A percentile compares a stretch with the other conserved stretches of the same genome.
Evolutionary conservation across 2,329 filamentous ascomycete genomes (phyloP).

Genomic region (Monilinia vaccinii-corymbosi): DNA sequence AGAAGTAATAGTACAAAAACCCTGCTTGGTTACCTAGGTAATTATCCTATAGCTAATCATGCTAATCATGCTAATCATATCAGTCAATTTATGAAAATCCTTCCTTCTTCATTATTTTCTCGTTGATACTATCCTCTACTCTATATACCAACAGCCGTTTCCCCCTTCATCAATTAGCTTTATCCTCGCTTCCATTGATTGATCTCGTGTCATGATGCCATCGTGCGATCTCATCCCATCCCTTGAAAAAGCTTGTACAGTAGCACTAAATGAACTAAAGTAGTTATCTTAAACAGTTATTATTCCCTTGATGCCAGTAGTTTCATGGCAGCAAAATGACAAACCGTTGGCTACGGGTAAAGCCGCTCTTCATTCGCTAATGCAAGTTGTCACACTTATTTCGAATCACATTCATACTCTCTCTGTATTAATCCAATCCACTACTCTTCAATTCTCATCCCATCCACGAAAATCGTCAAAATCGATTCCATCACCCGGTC

Average conservation of each 20-base stretch:
- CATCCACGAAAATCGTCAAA: slow-evolving; percentile 8
- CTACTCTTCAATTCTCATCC: background rate
- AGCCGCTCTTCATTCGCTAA: slow-evolving; percentile 9
- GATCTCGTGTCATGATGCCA: background rate
- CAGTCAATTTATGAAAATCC: background rate
- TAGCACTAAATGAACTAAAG: background rate
- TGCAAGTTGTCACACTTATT: slow-evolving; percentile 11
- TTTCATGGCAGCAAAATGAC: background rate
- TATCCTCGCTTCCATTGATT: background rate
- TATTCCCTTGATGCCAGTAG: background rate
- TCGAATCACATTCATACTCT: slow-evolving; percentile 5
- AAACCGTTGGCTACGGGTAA: slow-evolving; percentile 11
- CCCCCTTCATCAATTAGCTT: background rate
- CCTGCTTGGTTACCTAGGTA: background rate
- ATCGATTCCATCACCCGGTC: slow-evolving; percentile 9
- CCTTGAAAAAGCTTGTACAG: background rate
- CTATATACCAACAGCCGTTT: background rate
- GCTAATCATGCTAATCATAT: background rate
- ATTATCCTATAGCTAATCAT: background rate
- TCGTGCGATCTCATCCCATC: background rate
- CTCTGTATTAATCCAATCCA: too few species aligned
- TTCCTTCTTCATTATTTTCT: background rate
- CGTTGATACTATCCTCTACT: background rate
- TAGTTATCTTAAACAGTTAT: background rate
- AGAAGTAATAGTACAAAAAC: background rate